Conservation (phyloP, 306 rosid genomes). For the Castanea crenata region DNA sequence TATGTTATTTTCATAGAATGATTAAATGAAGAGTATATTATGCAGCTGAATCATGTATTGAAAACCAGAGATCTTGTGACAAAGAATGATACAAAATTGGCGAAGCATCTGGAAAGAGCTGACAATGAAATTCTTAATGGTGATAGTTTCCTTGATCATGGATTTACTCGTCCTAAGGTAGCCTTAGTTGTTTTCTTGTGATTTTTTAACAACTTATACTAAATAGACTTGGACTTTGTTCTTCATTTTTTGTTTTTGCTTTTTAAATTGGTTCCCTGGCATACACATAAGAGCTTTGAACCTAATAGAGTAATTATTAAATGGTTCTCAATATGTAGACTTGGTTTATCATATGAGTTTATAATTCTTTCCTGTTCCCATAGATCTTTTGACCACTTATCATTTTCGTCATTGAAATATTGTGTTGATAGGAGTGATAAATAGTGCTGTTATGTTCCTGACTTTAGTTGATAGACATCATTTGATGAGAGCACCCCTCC, state of each 20-base stretch:
- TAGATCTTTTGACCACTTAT: no score
- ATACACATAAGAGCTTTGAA: not conserved
- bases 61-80: constrained; percentile 65
- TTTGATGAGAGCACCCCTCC: no score
- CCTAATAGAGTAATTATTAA: no score
- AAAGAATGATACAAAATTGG: constrained; percentile 65
- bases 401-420: no score
- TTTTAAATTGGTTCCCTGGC: not conserved
- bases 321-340: no score
- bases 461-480: no score
- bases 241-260: not conserved
- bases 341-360: no score
- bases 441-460: no score
- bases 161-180: constrained; percentile 98
- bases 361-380: no score
- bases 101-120: constrained; percentile 46
- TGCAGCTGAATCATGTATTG: constrained; percentile 89
- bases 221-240: not conserved
- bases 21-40: constrained; percentile 15
- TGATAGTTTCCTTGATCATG: constrained; percentile 76
- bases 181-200: constrained; percentile 12
- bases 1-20: constrained; percentile 3
- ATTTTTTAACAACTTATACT: not conserved
- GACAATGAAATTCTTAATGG: constrained; percentile 28
- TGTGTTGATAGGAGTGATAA: no score